phyloP scores from a whole-genome alignment of 23 red algal genomes.

The Pyropia haitanensis region DNA sequence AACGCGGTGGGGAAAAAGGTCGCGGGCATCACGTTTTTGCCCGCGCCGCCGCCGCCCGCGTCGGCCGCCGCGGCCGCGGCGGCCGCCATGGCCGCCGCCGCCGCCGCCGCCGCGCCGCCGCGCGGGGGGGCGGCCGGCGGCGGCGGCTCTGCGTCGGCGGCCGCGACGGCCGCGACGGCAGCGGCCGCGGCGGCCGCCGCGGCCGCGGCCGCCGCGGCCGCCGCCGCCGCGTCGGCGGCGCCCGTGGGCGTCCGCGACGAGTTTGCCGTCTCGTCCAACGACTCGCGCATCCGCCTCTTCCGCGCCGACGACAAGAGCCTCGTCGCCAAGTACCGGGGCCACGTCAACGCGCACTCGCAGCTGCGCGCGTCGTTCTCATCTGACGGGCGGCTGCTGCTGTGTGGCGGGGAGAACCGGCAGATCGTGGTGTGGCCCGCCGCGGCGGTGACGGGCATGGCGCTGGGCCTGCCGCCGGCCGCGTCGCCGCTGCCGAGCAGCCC shows the following conservation, averaged over 20 bases:
- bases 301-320: slow-evolving; percentile 60
- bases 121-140: too few relatives aligned
- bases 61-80: too few relatives aligned
- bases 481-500: too few relatives aligned
- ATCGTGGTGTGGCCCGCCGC: slow-evolving; percentile 62
- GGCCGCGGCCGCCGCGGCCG: neutral
- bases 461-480: too few relatives aligned
- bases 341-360: slow-evolving; percentile 47
- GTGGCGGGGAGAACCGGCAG: slow-evolving; percentile 50
- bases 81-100: too few relatives aligned
- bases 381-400: slow-evolving; percentile 54
- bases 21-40: slow-evolving; percentile 34
- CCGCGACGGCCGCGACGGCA: too few relatives aligned
- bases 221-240: too few relatives aligned
- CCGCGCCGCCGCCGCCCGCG: too few relatives aligned
- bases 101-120: too few relatives aligned
- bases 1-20: slow-evolving; percentile 60
- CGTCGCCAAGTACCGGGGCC: slow-evolving; percentile 66
- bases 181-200: too few relatives aligned
- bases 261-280: slow-evolving; percentile 74
- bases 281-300: slow-evolving; percentile 76
- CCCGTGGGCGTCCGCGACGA: slow-evolving; percentile 27
- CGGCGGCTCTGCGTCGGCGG: too few relatives aligned
- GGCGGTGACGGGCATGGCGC: too few relatives aligned
- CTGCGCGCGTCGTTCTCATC: slow-evolving; percentile 47